A percentile compares a stretch with the other conserved stretches of the same genome.
Evolutionary conservation across 2,329 filamentous ascomycete genomes (phyloP).

Genomic region (Pezicula neosporulosa): DNA sequence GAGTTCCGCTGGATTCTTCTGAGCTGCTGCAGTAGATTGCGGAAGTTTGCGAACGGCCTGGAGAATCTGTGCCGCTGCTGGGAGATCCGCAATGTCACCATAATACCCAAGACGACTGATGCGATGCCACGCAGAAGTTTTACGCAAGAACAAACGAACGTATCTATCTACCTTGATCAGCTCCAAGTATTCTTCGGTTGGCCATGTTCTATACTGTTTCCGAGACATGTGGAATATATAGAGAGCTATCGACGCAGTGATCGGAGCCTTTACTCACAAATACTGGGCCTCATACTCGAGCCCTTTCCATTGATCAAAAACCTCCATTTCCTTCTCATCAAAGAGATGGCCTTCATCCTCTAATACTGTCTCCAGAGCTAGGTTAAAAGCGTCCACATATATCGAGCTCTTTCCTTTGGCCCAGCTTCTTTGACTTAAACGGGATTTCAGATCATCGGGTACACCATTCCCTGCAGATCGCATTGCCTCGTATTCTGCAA

Average conservation of each 20-base stretch:
- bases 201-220: background rate
- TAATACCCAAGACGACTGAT: conserved; percentile 75
- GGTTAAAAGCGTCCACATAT: conserved; percentile 95
- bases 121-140: conserved; percentile 89
- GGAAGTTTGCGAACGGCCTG: conserved; percentile 58
- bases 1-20: conserved; percentile 40
- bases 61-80: conserved; percentile 60
- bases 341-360: conserved; percentile 89
- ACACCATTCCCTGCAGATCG: conserved; percentile 33
- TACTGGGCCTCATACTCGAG: conserved; percentile 87
- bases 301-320: conserved; percentile 73
- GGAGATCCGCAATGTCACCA: conserved; percentile 74
- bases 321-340: conserved; percentile 68
- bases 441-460: conserved; percentile 37
- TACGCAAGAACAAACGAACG: conserved; percentile 87
- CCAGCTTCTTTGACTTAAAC: conserved; percentile 61
- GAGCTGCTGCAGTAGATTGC: conserved; percentile 9
- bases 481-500: conserved; percentile 74
- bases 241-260: background rate
- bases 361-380: conserved; percentile 84
- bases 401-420: conserved; percentile 78
- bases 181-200: background rate
- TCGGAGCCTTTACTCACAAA: conserved; percentile 55
- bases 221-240: background rate
- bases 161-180: conserved; percentile 66